These are phyloP conservation scores for Silene conica DNA, from an alignment of 148 eudicot species.

Conservation along the genomic window DNA sequence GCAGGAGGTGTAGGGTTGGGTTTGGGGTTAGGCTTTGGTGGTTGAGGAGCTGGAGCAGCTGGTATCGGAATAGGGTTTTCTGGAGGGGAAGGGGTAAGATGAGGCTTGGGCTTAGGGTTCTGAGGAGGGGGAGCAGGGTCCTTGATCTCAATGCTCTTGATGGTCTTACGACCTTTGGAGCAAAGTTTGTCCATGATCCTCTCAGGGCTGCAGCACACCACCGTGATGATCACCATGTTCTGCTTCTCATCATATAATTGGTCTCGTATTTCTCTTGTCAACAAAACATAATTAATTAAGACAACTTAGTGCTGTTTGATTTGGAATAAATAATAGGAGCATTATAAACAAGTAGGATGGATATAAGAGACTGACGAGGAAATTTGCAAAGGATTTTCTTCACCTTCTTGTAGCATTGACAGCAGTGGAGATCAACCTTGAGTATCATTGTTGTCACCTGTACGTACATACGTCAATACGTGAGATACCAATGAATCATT, in stretches of 20 bases:
- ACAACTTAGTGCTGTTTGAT: background rate
- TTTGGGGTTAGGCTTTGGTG: too few species aligned
- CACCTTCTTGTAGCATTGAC: slow-evolving; percentile 67
- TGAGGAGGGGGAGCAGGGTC: slow-evolving; percentile 16
- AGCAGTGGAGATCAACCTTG: slow-evolving; percentile 74
- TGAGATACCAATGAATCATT: too few species aligned
- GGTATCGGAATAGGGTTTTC: too few species aligned
- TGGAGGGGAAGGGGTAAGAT: background rate
- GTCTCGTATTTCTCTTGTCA: slow-evolving; percentile 67
- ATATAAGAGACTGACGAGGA: slow-evolving; percentile 57
- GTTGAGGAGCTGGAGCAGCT: background rate
- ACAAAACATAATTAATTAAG: background rate
- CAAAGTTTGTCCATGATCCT: slow-evolving; percentile 71
- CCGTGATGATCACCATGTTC: slow-evolving; percentile 64
- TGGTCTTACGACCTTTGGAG: slow-evolving; percentile 52
- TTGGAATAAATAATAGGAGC: too few species aligned
- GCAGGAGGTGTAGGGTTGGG: background rate
- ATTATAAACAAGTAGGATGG: too few species aligned
- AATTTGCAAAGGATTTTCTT: slow-evolving; percentile 61
- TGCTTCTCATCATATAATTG: slow-evolving; percentile 66
- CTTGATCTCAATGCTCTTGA: slow-evolving; percentile 58
- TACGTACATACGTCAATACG: background rate
- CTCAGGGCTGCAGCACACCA: slow-evolving; percentile 81
- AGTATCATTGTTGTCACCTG: slow-evolving; percentile 66
- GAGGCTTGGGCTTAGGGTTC: slow-evolving; percentile 16